Percentiles rank a stretch among this genome's conserved stretches.
phyloP scores from a whole-genome alignment of 2,329 filamentous ascomycete genomes.

The Nigrospora osmanthi region DNA sequence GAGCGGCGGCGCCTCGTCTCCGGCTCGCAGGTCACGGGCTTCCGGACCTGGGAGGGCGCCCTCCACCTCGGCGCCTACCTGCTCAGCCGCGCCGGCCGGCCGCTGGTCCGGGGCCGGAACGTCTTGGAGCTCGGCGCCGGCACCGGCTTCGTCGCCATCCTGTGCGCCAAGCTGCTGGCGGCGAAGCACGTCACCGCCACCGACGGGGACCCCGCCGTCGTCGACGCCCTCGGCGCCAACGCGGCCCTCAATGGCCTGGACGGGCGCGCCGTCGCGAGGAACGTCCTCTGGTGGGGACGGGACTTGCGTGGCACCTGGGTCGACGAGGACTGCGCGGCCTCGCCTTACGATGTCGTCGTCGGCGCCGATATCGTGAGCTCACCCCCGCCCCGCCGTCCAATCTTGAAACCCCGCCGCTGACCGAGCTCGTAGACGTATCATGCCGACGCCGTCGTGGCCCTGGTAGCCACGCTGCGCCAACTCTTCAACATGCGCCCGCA shows the following conservation, averaged over 20 bases:
- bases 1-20: conserved; percentile 46
- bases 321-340: conserved; percentile 10
- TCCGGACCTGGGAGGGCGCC: conserved; percentile 63
- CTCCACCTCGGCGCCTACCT: conserved; percentile 57
- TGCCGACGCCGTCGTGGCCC: conserved; percentile 48
- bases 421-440: conserved; percentile 57
- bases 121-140: conserved; percentile 60
- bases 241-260: conserved; percentile 38
- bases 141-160: conserved; percentile 57
- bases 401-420: not conserved
- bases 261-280: conserved; percentile 11
- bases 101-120: conserved; percentile 39
- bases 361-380: conserved; percentile 23
- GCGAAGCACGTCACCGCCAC: conserved; percentile 49
- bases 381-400: too few species aligned
- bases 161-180: conserved; percentile 51
- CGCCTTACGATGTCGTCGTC: conserved; percentile 20
- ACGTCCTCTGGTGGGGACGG: conserved; percentile 25
- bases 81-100: conserved; percentile 30
- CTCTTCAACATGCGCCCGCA: conserved; percentile 49
- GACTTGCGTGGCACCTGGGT: conserved; percentile 15
- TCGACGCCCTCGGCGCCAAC: conserved; percentile 44
- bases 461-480: conserved; percentile 57
- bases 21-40: conserved; percentile 54
- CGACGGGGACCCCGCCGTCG: conserved; percentile 51